Conservation (phyloP, 352 stramenopile genomes). For the Globisporangium cystogenes region DNA sequence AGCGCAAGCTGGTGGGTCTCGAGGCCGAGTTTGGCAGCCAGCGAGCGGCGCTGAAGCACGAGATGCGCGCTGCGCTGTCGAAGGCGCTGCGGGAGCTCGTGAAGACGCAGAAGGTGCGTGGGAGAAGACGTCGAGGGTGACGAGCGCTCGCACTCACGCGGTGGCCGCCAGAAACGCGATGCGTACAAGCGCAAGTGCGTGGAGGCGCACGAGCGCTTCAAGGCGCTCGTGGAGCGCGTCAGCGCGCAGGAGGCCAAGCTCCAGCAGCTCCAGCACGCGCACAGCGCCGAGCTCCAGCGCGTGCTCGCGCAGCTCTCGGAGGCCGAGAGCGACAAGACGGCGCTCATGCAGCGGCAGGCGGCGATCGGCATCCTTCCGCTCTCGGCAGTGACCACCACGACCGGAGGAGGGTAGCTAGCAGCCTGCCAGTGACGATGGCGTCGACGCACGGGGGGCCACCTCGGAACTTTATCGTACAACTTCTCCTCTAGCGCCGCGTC, state of each 20-base stretch:
- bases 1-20: slow-evolving; percentile 41
- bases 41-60: slow-evolving; percentile 34
- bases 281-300: slow-evolving; percentile 51
- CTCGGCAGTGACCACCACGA: slow-evolving; percentile 7
- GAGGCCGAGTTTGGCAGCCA: slow-evolving; percentile 35
- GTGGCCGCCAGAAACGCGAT: slow-evolving; percentile 51
- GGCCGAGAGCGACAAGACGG: slow-evolving; percentile 62
- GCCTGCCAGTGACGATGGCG: too few relatives aligned
- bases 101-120: slow-evolving; percentile 56
- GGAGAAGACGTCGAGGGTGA: neutral
- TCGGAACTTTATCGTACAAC: slow-evolving; percentile 9
- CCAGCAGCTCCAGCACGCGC: slow-evolving; percentile 51
- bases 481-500: neutral
- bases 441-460: too few relatives aligned
- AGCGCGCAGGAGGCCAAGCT: slow-evolving; percentile 37
- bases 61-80: slow-evolving; percentile 42
- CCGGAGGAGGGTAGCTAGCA: slow-evolving; percentile 1
- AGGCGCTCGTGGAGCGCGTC: slow-evolving; percentile 37
- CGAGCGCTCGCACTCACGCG: neutral
- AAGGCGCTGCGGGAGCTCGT: slow-evolving; percentile 58
- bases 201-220: slow-evolving; percentile 72
- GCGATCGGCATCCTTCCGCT: slow-evolving; percentile 20
- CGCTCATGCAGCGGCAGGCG: slow-evolving; percentile 48
- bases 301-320: slow-evolving; percentile 61
- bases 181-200: slow-evolving; percentile 81